These are phyloP conservation scores for Kandelia obovata DNA, from an alignment of 345 rosid genomes.

Conservation along the genomic window DNA sequence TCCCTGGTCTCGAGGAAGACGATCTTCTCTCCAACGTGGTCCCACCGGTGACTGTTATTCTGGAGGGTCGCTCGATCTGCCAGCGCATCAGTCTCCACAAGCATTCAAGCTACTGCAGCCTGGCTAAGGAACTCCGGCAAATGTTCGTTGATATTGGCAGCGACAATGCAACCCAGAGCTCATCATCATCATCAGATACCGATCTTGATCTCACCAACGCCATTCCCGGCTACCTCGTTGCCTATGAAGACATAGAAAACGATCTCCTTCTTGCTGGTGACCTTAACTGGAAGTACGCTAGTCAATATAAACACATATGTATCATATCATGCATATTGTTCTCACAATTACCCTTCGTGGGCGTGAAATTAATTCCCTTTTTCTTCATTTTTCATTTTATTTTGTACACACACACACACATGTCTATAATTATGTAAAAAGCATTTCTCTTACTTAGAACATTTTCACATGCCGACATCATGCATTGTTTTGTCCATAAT, in stretches of 20 bases:
- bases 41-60: conserved; percentile 79
- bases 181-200: conserved; percentile 17
- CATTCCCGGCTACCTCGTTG: conserved; percentile 73
- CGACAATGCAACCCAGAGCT: conserved; percentile 7
- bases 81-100: conserved; percentile 75
- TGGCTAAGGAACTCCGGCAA: conserved; percentile 72
- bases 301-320: neutral
- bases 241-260: conserved; percentile 87
- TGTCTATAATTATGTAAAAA: too few species aligned
- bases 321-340: neutral
- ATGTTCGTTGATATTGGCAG: conserved; percentile 70
- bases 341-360: too few species aligned
- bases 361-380: too few species aligned
- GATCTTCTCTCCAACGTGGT: conserved; percentile 61
- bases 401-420: too few species aligned
- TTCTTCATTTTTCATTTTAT: too few species aligned
- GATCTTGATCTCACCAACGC: conserved; percentile 73
- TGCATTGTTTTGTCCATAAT: too few species aligned
- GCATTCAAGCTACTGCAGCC: conserved; percentile 73
- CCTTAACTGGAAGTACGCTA: conserved; percentile 76
- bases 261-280: conserved; percentile 96
- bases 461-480: too few species aligned
- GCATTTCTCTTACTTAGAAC: too few species aligned
- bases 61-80: conserved; percentile 89
- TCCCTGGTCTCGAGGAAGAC: conserved; percentile 45